These are phyloP conservation scores for Rostrohypoxylon terebratum DNA, from an alignment of 495 filamentous ascomycete genomes.

Conservation along the genomic window DNA sequence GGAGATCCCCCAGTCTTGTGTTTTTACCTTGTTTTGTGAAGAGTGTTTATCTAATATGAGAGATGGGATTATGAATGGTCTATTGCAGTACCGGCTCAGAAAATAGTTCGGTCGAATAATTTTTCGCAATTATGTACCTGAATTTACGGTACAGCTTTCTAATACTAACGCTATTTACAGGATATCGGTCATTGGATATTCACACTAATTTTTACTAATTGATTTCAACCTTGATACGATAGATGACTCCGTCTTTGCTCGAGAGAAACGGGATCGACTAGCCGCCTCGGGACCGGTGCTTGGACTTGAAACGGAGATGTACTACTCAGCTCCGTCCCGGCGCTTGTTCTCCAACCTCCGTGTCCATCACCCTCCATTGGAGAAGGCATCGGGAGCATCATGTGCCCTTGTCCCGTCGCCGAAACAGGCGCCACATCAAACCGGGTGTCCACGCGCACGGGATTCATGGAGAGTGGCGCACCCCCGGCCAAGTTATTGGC, in stretches of 20 bases:
- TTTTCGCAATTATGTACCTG: not conserved
- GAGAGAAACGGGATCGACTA: conserved; percentile 21
- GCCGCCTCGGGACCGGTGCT: conserved; percentile 31
- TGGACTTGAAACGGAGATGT: conserved; percentile 18
- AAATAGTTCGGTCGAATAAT: not conserved
- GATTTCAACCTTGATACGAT: conserved; percentile 9
- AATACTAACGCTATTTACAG: conserved; percentile 6
- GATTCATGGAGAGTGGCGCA: conserved; percentile 10
- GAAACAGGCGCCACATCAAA: not conserved
- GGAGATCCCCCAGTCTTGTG: not conserved
- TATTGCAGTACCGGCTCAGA: not conserved
- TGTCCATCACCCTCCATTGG: not conserved
- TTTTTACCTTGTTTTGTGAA: not conserved
- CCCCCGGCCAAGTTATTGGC: not conserved
- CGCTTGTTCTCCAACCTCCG: not conserved
- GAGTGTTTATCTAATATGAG: not conserved
- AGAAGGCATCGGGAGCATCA: not conserved
- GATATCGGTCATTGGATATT: conserved; percentile 3
- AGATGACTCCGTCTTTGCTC: conserved; percentile 47
- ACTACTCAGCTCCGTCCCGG: not conserved
- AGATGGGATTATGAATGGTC: not conserved
- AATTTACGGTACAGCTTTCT: not conserved
- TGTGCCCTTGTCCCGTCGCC: conserved; percentile 3
- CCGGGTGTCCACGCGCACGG: not conserved
- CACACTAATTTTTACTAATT: not conserved